phyloP scores from a whole-genome alignment of 805 yeast species.

The Monosporozyma unispora region DNA sequence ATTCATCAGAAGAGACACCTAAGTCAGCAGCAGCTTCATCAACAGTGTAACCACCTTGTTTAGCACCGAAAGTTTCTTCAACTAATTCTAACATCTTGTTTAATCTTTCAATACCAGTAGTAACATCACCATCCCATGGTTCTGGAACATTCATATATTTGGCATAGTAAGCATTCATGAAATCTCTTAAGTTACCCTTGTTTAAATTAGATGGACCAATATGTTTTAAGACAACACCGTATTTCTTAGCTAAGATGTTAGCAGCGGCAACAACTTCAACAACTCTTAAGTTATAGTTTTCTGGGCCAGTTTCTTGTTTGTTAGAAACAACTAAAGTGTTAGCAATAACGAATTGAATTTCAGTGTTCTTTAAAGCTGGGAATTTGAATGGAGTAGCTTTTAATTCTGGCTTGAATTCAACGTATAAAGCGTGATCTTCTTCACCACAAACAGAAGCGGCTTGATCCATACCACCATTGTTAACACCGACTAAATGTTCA shows the following conservation, averaged over 20 bases:
- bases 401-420: slow-evolving; percentile 52
- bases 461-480: slow-evolving; percentile 77
- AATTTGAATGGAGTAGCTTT: slow-evolving; percentile 46
- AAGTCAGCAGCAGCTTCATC: slow-evolving; percentile 40
- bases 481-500: slow-evolving; percentile 66
- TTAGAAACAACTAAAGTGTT: slow-evolving; percentile 55
- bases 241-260: slow-evolving; percentile 42
- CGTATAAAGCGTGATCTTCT: slow-evolving; percentile 45
- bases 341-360: slow-evolving; percentile 49
- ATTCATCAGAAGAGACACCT: slow-evolving; percentile 35
- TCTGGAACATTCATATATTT: slow-evolving; percentile 18
- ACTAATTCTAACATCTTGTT: slow-evolving; percentile 35
- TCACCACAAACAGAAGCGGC: slow-evolving; percentile 62
- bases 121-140: slow-evolving; percentile 42
- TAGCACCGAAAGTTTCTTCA: slow-evolving; percentile 34
- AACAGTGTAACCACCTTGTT: slow-evolving; percentile 41
- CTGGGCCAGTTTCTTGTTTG: slow-evolving; percentile 62
- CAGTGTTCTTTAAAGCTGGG: slow-evolving; percentile 36
- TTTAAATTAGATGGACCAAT: slow-evolving; percentile 32
- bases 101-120: slow-evolving; percentile 35
- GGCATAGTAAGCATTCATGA: slow-evolving; percentile 42
- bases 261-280: slow-evolving; percentile 68
- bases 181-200: slow-evolving; percentile 58
- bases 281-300: slow-evolving; percentile 60
- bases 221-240: slow-evolving; percentile 36